A percentile compares a stretch with the other conserved stretches of the same genome.
phyloP scores from a whole-genome alignment of 805 yeast species.

The Cyberlindnera mrakii region DNA sequence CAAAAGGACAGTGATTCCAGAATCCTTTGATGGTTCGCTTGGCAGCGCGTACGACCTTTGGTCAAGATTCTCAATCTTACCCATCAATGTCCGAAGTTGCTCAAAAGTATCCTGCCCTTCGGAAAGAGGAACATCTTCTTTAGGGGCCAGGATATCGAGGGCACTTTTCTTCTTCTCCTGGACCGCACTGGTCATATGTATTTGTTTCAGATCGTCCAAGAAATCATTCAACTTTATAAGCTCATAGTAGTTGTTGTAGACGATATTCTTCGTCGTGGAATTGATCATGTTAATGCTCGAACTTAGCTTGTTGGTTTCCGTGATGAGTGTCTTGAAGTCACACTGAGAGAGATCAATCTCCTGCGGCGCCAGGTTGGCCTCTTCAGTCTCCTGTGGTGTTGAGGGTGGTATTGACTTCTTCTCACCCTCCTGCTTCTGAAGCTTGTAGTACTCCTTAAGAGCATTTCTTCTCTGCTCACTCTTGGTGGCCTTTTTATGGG shows the following conservation, averaged over 20 bases:
- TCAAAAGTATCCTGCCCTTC: constrained; percentile 4
- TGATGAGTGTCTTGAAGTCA: constrained; percentile 28
- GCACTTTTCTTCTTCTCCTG: constrained; percentile 6
- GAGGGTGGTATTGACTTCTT: constrained; percentile 1
- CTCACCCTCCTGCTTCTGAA: constrained; percentile 26
- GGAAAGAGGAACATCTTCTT: neutral
- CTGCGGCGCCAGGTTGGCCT: constrained; percentile 21
- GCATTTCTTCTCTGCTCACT: constrained; percentile 31
- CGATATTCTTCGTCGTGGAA: constrained; percentile 60
- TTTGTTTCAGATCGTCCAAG: constrained; percentile 31
- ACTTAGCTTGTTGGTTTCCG: constrained; percentile 35
- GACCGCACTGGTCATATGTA: constrained; percentile 8
- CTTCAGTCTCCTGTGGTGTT: constrained; percentile 5
- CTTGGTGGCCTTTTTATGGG: constrained; percentile 18
- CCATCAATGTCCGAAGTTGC: constrained; percentile 16
- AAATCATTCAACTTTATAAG: constrained; percentile 61
- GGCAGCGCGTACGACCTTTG: neutral
- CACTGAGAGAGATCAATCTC: constrained; percentile 24
- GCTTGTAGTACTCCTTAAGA: constrained; percentile 35
- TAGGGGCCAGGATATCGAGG: constrained; percentile 10
- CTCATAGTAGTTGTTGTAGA: constrained; percentile 72
- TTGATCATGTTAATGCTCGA: constrained; percentile 45
- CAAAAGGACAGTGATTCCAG: constrained; percentile 5
- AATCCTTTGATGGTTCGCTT: neutral
- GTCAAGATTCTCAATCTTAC: constrained; percentile 17